Conservation (phyloP, 805 yeast species). For the Tetrapisispora nanseiensis region DNA sequence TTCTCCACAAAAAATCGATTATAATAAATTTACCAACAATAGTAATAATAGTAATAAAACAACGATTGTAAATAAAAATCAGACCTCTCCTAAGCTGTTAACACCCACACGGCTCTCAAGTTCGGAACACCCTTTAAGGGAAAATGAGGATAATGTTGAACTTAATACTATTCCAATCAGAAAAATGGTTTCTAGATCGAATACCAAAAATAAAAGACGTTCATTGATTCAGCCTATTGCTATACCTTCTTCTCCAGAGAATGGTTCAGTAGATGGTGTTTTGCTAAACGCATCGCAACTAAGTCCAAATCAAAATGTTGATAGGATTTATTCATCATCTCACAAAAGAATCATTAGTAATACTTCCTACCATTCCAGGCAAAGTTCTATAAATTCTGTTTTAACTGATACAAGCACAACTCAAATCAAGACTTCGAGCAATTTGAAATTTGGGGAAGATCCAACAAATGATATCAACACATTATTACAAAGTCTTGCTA, state of each 20-base stretch:
- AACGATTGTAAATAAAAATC: not conserved
- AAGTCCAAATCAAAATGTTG: not conserved
- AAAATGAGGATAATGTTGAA: not conserved
- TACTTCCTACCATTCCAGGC: constrained; percentile 14
- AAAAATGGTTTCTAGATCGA: constrained; percentile 6
- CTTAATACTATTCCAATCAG: not conserved
- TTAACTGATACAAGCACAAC: constrained; percentile 4
- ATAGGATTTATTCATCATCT: not conserved
- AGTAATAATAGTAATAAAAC: not conserved
- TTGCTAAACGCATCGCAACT: not conserved
- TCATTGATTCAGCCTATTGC: constrained; percentile 24
- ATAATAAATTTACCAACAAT: not conserved
- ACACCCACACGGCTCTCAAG: not conserved
- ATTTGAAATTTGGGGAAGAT: not conserved
- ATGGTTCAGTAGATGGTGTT: not conserved
- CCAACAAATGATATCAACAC: constrained; percentile 36
- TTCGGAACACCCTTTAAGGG: constrained; percentile 1
- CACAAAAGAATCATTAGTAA: constrained; percentile 11
- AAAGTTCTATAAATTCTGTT: constrained; percentile 9
- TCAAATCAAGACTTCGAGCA: constrained; percentile 1
- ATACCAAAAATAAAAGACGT: constrained; percentile 14
- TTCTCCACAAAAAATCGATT: constrained; percentile 2
- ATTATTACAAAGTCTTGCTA: constrained; percentile 50
- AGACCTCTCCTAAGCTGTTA: constrained; percentile 1
- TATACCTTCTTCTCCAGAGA: constrained; percentile 9